Conservation (phyloP, 2,329 filamentous ascomycete genomes). For the Diaporthe humulicola region DNA sequence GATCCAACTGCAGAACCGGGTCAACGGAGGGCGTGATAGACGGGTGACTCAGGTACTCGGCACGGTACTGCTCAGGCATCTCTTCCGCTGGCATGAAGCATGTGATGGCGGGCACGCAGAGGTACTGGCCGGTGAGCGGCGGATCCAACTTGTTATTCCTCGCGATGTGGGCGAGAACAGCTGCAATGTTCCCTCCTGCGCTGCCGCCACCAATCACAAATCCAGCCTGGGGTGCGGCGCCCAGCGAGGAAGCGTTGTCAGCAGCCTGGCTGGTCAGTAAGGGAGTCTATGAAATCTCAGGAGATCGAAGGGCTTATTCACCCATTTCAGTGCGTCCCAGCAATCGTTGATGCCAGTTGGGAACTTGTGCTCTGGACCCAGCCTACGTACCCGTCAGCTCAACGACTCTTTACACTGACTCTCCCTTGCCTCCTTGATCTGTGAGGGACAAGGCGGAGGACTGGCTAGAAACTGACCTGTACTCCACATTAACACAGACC, state of each 20-base stretch:
- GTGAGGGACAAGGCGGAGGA: too few species aligned
- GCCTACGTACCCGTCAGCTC: constrained; percentile 38
- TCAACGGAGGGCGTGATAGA: constrained; percentile 43
- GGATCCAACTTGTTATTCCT: constrained; percentile 56
- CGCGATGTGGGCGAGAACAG: constrained; percentile 54
- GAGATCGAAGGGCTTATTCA: constrained; percentile 37
- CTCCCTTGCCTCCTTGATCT: not conserved
- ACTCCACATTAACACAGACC: constrained; percentile 57
- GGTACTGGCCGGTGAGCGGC: constrained; percentile 60
- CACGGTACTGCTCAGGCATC: constrained; percentile 44
- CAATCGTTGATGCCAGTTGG: constrained; percentile 57
- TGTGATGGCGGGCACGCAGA: constrained; percentile 55
- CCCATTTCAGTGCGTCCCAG: constrained; percentile 61
- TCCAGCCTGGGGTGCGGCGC: constrained; percentile 56
- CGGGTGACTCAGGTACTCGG: constrained; percentile 46
- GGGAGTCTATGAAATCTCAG: not conserved
- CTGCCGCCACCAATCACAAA: constrained; percentile 64
- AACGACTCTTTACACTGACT: not conserved
- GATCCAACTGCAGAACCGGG: constrained; percentile 40
- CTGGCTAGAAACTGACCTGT: constrained; percentile 47
- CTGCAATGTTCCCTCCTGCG: constrained; percentile 57
- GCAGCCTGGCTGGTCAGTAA: constrained; percentile 43
- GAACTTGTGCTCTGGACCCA: constrained; percentile 61
- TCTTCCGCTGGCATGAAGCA: constrained; percentile 41
- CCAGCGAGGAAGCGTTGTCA: constrained; percentile 53